Evolutionary conservation across 2,329 filamentous ascomycete species (phyloP).

Genomic region (Cordyceps javanica): DNA sequence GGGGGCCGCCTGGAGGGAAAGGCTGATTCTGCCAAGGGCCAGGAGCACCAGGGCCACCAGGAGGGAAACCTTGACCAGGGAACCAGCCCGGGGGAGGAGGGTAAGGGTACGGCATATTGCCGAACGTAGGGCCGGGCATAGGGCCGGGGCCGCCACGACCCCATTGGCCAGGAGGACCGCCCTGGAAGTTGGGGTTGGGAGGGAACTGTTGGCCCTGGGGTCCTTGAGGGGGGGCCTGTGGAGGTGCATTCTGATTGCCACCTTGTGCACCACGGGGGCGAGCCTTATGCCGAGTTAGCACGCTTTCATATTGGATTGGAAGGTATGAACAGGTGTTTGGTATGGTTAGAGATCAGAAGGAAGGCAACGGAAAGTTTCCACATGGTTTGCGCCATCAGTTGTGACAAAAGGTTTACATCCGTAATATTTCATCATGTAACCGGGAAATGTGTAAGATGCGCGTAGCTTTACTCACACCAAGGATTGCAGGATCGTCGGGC

Average conservation of each 20-base stretch:
- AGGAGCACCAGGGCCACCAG: constrained; percentile 37
- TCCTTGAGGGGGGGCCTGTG: constrained; percentile 24
- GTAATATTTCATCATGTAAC: constrained; percentile 86
- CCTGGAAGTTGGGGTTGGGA: constrained; percentile 42
- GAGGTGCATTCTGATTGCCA: constrained; percentile 22
- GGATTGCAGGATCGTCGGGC: constrained; percentile 91
- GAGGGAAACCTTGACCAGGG: constrained; percentile 70
- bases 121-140: constrained; percentile 54
- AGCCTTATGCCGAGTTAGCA: constrained; percentile 26
- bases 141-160: constrained; percentile 52
- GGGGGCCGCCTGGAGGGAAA: constrained; percentile 56
- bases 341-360: constrained; percentile 70
- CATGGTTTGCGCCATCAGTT: constrained; percentile 92
- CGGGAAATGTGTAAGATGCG: constrained; percentile 15
- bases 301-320: neutral
- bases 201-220: constrained; percentile 34
- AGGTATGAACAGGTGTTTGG: constrained; percentile 13
- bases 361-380: constrained; percentile 99
- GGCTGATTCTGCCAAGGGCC: constrained; percentile 47
- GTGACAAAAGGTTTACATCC: constrained; percentile 84
- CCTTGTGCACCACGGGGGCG: constrained; percentile 31
- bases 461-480: constrained; percentile 71
- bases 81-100: constrained; percentile 75
- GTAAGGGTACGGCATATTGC: constrained; percentile 61
- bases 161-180: constrained; percentile 49